These are phyloP conservation scores for Lasiosphaeriaceae sp. DNA, from an alignment of 495 filamentous ascomycete genomes.

Conservation along the genomic window DNA sequence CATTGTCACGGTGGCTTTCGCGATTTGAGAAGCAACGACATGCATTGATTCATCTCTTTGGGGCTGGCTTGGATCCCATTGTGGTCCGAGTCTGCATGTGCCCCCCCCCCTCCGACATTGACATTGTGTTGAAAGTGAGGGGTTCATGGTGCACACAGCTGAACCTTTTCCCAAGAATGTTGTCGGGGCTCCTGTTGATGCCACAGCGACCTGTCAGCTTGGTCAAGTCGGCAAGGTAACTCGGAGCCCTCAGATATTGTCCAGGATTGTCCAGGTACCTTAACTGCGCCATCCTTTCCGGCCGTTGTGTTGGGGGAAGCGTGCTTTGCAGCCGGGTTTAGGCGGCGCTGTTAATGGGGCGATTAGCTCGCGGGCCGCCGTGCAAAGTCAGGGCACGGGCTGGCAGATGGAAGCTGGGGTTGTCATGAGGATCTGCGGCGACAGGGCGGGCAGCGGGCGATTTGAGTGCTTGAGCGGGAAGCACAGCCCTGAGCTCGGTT, in stretches of 20 bases:
- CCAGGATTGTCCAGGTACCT: not conserved
- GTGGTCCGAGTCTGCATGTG: constrained; percentile 10
- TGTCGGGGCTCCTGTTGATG: too few species aligned
- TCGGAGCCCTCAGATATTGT: not conserved
- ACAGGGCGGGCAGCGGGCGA: constrained; percentile 2
- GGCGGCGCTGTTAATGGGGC: not conserved
- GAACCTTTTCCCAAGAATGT: not conserved
- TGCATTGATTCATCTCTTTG: constrained; percentile 10
- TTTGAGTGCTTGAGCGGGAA: constrained; percentile 2
- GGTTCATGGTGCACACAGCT: not conserved
- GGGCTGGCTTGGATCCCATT: constrained; percentile 7
- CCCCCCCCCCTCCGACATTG: not conserved
- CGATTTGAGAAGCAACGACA: not conserved
- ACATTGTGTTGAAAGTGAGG: not conserved
- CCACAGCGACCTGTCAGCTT: not conserved
- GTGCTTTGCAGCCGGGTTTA: not conserved
- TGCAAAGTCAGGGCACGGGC: constrained; percentile 2
- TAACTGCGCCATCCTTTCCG: not conserved
- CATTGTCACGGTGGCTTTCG: constrained; percentile 3
- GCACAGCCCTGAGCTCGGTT: not conserved
- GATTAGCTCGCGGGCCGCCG: constrained; percentile 9
- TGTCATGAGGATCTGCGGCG: constrained; percentile 20
- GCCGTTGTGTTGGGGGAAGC: not conserved
- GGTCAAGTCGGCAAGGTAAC: not conserved
- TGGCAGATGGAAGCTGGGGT: constrained; percentile 7